phyloP scores from a whole-genome alignment of 768 basidiomycete genomes.

The Leccinum disarticulatum region DNA sequence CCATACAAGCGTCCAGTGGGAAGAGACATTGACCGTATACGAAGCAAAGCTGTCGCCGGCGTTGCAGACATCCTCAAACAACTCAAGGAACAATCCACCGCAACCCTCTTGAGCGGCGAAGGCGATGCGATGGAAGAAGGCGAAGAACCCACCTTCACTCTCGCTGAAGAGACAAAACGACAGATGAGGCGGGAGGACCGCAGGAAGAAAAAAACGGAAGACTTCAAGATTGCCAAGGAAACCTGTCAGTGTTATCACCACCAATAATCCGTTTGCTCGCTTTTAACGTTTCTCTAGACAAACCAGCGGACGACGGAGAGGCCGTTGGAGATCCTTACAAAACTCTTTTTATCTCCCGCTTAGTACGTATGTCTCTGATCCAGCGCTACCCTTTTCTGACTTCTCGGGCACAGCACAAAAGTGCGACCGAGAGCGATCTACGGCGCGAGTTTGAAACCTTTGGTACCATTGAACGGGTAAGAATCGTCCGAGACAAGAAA shows the following conservation, averaged over 20 bases:
- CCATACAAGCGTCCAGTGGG: slow-evolving; percentile 85
- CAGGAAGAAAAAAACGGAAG: slow-evolving; percentile 72
- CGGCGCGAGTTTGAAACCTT: slow-evolving; percentile 94
- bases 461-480: slow-evolving; percentile 91
- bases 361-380: slow-evolving; percentile 49
- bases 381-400: slow-evolving; percentile 11
- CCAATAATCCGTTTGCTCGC: slow-evolving; percentile 1
- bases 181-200: slow-evolving; percentile 76
- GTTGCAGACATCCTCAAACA: slow-evolving; percentile 73
- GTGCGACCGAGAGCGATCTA: slow-evolving; percentile 87
- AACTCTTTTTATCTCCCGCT: slow-evolving; percentile 91
- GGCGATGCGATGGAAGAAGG: slow-evolving; percentile 79
- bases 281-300: slow-evolving; percentile 54
- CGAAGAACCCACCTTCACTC: slow-evolving; percentile 77
- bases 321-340: slow-evolving; percentile 98
- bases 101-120: slow-evolving; percentile 57
- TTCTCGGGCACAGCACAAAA: slow-evolving; percentile 68
- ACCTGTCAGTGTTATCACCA: slow-evolving; percentile 61
- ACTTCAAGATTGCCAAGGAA: slow-evolving; percentile 79
- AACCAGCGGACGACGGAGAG: slow-evolving; percentile 87
- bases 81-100: slow-evolving; percentile 77
- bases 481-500: slow-evolving; percentile 91
- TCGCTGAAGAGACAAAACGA: slow-evolving; percentile 80
- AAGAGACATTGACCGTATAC: slow-evolving; percentile 75
- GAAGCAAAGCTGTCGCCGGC: slow-evolving; percentile 66